These are phyloP conservation scores for Leptodermis oblonga DNA, from an alignment of 257 asterid species.

Conservation along the genomic window DNA sequence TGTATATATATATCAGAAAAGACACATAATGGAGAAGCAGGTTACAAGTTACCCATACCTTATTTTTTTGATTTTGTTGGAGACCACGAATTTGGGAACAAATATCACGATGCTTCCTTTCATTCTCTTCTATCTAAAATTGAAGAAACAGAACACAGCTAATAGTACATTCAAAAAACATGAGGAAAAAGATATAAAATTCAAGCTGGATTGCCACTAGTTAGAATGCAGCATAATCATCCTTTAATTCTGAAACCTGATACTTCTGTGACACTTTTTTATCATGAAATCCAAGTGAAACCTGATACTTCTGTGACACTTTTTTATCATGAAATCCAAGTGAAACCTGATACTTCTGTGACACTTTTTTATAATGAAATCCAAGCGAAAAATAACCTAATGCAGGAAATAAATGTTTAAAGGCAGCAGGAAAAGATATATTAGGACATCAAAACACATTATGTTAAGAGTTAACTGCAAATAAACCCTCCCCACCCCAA, in stretches of 20 bases:
- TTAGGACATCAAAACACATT: neutral
- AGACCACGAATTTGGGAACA: constrained; percentile 52
- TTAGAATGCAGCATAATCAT: neutral
- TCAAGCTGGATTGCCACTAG: neutral
- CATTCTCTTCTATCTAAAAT: constrained; percentile 60
- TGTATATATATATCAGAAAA: neutral
- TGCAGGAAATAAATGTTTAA: neutral
- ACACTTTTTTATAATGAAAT: neutral
- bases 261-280: neutral
- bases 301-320: neutral
- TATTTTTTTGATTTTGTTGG: constrained; percentile 57
- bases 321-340: neutral
- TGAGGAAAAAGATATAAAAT: neutral
- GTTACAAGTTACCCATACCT: constrained; percentile 33
- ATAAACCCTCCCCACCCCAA: no score
- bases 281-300: constrained; percentile 2
- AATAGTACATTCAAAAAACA: neutral
- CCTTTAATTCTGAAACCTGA: neutral
- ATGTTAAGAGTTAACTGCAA: no score
- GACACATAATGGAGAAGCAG: constrained; percentile 1
- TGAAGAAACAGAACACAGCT: constrained; percentile 1
- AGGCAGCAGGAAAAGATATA: neutral
- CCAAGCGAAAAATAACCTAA: neutral
- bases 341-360: neutral
- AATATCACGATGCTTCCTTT: constrained; percentile 34